Evolutionary conservation across 1,139 yeast species (phyloP).

Genomic region (Yamadazyma sp.): DNA sequence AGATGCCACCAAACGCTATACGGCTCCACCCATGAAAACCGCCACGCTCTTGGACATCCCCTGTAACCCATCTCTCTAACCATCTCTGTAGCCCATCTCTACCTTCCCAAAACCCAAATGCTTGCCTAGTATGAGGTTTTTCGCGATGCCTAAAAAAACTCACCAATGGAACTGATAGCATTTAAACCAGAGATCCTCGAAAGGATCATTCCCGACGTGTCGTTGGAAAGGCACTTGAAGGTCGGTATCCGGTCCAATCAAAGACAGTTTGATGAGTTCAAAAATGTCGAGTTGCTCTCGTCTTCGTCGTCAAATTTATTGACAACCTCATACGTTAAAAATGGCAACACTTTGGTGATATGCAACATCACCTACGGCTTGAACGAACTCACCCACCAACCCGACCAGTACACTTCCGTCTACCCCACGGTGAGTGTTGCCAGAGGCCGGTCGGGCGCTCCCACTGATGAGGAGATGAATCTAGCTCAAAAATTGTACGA

Average conservation of each 20-base stretch:
- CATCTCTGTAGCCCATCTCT: neutral
- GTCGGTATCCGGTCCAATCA: conserved; percentile 73
- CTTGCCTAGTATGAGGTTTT: too few species aligned
- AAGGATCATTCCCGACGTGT: conserved; percentile 81
- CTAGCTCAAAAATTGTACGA: conserved; percentile 70
- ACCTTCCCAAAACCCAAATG: too few species aligned
- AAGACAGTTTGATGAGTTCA: conserved; percentile 71
- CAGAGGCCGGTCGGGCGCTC: conserved; percentile 75
- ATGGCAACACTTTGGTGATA: conserved; percentile 75
- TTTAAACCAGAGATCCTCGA: conserved; percentile 85
- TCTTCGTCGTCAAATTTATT: conserved; percentile 31
- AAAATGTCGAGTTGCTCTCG: conserved; percentile 47
- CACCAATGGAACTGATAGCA: conserved; percentile 33
- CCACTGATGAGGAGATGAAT: conserved; percentile 88
- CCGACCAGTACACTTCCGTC: conserved; percentile 41
- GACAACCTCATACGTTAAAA: conserved; percentile 70
- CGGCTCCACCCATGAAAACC: too few species aligned
- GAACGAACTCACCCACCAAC: conserved; percentile 43
- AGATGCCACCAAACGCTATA: too few species aligned
- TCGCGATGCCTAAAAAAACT: conserved; percentile 3
- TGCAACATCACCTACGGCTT: conserved; percentile 77
- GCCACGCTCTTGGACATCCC: too few species aligned
- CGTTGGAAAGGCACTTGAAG: conserved; percentile 73
- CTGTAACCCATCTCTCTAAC: neutral
- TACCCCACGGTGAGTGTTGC: conserved; percentile 82